A percentile compares a stretch with the other conserved stretches of the same genome.
phyloP scores from a whole-genome alignment of 2,329 filamentous ascomycete genomes.

The Kalmusia sp. region DNA sequence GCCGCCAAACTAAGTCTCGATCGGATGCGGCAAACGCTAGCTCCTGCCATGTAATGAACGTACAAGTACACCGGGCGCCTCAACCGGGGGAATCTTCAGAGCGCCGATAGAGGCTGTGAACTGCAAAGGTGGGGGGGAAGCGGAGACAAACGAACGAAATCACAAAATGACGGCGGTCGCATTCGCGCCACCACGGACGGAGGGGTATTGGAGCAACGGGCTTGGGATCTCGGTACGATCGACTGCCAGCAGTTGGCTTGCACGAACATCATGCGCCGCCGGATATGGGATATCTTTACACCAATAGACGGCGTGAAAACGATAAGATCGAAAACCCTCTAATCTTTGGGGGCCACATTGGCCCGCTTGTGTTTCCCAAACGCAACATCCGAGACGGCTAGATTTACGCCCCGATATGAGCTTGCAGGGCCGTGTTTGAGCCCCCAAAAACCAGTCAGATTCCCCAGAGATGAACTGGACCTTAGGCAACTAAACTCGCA shows the following conservation, averaged over 20 bases:
- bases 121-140: background rate
- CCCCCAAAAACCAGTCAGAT: background rate
- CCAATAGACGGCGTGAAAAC: background rate
- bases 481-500: background rate
- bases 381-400: conserved; percentile 2
- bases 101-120: conserved; percentile 7
- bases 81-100: background rate
- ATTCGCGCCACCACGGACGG: background rate
- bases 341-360: conserved; percentile 2
- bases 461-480: background rate
- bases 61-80: background rate
- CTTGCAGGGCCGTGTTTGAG: background rate
- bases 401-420: background rate
- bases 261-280: background rate
- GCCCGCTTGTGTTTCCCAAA: background rate
- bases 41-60: background rate
- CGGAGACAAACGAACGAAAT: background rate
- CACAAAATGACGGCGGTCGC: background rate
- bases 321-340: conserved; percentile 7
- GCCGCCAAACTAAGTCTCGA: background rate
- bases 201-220: background rate
- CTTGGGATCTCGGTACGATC: background rate
- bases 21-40: conserved; percentile 1
- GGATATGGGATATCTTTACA: conserved; percentile 9
- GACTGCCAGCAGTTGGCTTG: background rate